phyloP scores from a whole-genome alignment of 1,284 basidiomycete species.

The Moesziomyces sp. region DNA sequence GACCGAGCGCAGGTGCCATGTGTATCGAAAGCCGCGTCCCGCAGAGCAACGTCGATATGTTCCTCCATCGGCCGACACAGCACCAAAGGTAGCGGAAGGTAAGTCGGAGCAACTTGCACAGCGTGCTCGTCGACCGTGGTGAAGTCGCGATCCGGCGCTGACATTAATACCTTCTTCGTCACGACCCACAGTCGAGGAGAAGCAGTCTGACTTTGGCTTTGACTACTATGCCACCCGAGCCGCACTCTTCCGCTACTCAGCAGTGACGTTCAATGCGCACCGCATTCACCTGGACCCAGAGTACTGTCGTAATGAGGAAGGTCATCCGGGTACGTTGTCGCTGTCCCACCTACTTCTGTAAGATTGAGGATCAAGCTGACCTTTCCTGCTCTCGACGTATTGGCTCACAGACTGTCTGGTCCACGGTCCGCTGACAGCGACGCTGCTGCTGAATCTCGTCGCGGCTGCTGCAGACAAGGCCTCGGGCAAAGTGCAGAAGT shows the following conservation, averaged over 20 bases:
- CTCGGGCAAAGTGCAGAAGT: conserved; percentile 14
- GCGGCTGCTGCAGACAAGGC: conserved; percentile 3
- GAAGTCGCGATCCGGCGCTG: background rate
- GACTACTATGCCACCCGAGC: conserved; percentile 44
- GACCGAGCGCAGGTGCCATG: conserved; percentile 37
- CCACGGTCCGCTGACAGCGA: conserved; percentile 56
- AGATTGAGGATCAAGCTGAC: background rate
- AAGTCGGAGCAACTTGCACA: background rate
- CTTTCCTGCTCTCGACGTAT: background rate
- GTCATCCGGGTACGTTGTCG: conserved; percentile 37
- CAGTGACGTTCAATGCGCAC: conserved; percentile 63
- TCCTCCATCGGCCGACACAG: conserved; percentile 3
- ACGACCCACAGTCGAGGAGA: conserved; percentile 20
- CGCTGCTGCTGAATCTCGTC: conserved; percentile 41
- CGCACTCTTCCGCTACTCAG: conserved; percentile 62
- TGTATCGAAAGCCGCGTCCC: conserved; percentile 34
- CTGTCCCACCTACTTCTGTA: too few species aligned
- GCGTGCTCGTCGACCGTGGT: background rate
- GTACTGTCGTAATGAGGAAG: conserved; percentile 59
- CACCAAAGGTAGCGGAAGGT: conserved; percentile 22
- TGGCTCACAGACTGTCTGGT: conserved; percentile 42
- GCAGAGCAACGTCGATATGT: conserved; percentile 23
- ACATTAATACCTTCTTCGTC: background rate
- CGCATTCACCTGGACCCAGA: conserved; percentile 59
- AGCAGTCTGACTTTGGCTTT: conserved; percentile 41